These are phyloP conservation scores for Venturiaceae sp. DNA, from an alignment of 2,329 filamentous ascomycete genomes.

Conservation along the genomic window DNA sequence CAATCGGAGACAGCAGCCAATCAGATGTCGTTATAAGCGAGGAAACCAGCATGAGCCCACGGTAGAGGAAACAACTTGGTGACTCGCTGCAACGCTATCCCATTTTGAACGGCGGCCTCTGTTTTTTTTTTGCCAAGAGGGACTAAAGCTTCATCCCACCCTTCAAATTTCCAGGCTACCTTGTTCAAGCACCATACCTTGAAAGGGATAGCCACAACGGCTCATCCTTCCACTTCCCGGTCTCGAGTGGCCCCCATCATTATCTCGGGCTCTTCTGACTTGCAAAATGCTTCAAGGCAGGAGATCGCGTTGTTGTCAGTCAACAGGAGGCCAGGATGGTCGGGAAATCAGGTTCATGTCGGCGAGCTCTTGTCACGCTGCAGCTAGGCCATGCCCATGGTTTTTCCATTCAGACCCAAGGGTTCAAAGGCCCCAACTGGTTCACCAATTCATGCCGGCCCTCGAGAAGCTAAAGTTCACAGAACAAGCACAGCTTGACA, in stretches of 20 bases:
- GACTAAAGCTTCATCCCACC: neutral
- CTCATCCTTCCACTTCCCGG: neutral
- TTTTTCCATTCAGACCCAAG: too few relatives aligned
- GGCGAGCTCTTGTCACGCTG: neutral
- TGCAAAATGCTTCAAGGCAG: neutral
- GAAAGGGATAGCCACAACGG: neutral
- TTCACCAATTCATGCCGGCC: too few relatives aligned
- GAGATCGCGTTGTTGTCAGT: neutral
- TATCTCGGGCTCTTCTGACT: neutral
- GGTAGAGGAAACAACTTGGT: neutral
- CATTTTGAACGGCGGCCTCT: neutral
- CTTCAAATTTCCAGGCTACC: neutral
- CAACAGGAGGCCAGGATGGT: neutral
- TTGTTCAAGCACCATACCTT: neutral
- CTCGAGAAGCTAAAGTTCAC: too few relatives aligned
- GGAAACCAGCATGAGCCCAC: neutral
- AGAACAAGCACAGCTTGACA: too few relatives aligned
- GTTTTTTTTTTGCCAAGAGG: slow-evolving; percentile 1
- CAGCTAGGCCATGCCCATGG: neutral
- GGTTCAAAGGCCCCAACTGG: too few relatives aligned
- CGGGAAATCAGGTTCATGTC: too few relatives aligned
- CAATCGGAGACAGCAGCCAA: neutral
- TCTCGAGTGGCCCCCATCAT: neutral
- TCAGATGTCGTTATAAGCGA: neutral
- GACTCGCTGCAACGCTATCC: neutral